Evolutionary conservation across 768 basidiomycete genomes (phyloP), one percentile per base, ranked within the genome.

Genomic region (Punctularia strigosozonata): DNA sequence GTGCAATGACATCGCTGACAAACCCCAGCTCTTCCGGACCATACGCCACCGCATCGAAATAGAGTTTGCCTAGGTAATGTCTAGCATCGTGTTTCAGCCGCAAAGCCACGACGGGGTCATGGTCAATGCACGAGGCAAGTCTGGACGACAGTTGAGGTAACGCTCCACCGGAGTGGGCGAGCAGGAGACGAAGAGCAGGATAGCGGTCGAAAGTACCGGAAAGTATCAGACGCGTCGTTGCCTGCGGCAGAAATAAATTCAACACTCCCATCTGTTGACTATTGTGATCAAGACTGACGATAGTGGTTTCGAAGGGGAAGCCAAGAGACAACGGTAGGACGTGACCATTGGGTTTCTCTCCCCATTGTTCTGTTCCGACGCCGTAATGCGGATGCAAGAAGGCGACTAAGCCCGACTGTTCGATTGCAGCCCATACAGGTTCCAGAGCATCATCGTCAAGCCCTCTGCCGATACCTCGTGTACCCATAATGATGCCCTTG

Each of bases 361-460:
- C 87, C 70, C 83, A 91, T 3, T 73, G 75, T 32, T 69, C 69
- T 47, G 79, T 34, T 8, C 10, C 79, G 18, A 91, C 72, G 8
- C 85, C 84, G 52, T 90, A 90, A 54, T 91, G 88, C 6, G 86
- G 87, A 49, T 89, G 87, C 22, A 91, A 55, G 62, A 91, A 91
- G 17, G 83, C 73, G 17, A 86, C 79, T 6, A 92, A 69, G 3
- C 71, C 73, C 1, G 75, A 67, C 31, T 68, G 61, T 40, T 78
- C 75, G 28, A 91, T 68, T 13, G 82, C 80, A n/a, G 66, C 69
- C 85, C 86, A 92, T 12, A 92, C 66, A 1, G 80, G 79, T 48
- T 89, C 80, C 33, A 92, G 70, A 4, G 65, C 69, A 21, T 69
- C 70, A 50, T 91, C 88, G 48, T 92, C 88, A 18, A 92, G 60